Percentiles rank a stretch among this genome's conserved stretches.
phyloP scores from a whole-genome alignment of 169 alveolate genomes.

The Ichthyophthirius multifiliis region DNA sequence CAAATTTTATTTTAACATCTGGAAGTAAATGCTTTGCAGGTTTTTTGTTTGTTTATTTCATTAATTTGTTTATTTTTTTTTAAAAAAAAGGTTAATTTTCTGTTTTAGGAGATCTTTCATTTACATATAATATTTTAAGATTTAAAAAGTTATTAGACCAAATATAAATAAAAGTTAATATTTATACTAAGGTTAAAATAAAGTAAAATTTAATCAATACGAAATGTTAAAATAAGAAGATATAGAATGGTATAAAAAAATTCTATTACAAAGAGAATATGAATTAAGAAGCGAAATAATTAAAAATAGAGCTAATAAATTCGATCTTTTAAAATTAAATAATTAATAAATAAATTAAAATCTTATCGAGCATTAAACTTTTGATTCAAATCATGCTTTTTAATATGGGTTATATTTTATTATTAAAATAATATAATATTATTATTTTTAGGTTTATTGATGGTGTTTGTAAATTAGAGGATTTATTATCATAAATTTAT shows the following conservation, averaged over 20 bases:
- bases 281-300: background rate
- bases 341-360: background rate
- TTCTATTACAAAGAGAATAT: too few relatives aligned
- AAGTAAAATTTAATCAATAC: background rate
- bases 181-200: background rate
- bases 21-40: conserved; percentile 35
- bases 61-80: background rate
- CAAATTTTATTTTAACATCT: conserved; percentile 6
- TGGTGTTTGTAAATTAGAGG: conserved; percentile 12
- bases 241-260: conserved; percentile 2
- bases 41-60: background rate
- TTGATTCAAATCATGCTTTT: background rate
- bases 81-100: too few relatives aligned
- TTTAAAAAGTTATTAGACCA: conserved; percentile 21
- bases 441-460: background rate
- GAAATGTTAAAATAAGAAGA: background rate
- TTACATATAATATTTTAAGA: conserved; percentile 16
- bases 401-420: background rate
- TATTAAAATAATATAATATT: background rate
- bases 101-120: conserved; percentile 34
- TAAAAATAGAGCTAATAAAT: conserved; percentile 7
- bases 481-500: background rate
- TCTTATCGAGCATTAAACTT: background rate
- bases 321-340: background rate
- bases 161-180: background rate